phyloP scores from a whole-genome alignment of 1,284 basidiomycete genomes.

The Malassezia furfur region DNA sequence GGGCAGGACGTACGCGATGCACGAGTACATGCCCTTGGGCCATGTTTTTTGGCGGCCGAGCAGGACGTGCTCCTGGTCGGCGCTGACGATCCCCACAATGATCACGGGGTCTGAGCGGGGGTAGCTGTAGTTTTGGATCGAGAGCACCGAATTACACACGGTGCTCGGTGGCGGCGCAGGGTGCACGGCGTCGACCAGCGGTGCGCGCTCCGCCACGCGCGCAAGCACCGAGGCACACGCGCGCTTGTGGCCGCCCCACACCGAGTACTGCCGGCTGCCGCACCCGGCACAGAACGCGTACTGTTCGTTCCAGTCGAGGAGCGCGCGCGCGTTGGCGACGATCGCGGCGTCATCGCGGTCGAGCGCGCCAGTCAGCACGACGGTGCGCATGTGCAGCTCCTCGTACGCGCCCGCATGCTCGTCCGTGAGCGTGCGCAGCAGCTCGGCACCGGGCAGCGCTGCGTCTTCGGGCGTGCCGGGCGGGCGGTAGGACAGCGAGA shows the following conservation, averaged over 20 bases:
- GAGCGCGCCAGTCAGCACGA: conserved; percentile 25
- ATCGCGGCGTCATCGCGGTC: conserved; percentile 28
- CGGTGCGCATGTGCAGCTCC: conserved; percentile 36
- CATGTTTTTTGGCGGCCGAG: conserved; percentile 69
- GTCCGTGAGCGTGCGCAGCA: conserved; percentile 13
- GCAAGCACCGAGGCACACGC: conserved; percentile 54
- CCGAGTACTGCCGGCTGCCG: conserved; percentile 68
- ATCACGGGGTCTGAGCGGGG: conserved; percentile 57
- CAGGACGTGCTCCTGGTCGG: conserved; percentile 69
- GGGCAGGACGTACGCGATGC: conserved; percentile 31
- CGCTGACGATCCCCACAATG: conserved; percentile 76
- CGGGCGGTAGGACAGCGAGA: conserved; percentile 33
- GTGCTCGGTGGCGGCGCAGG: conserved; percentile 17
- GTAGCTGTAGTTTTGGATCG: conserved; percentile 36
- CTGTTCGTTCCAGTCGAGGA: conserved; percentile 46
- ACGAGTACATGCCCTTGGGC: conserved; percentile 36
- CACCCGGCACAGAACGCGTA: conserved; percentile 76
- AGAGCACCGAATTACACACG: not conserved
- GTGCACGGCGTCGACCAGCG: conserved; percentile 22
- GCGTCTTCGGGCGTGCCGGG: not conserved
- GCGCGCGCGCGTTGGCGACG: conserved; percentile 32
- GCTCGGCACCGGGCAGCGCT: conserved; percentile 13
- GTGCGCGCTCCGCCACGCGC: conserved; percentile 19
- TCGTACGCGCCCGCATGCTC: conserved; percentile 19
- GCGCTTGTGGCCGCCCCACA: conserved; percentile 94